Conservation (phyloP, 2,329 filamentous ascomycete genomes). For the Botrytis porri region DNA sequence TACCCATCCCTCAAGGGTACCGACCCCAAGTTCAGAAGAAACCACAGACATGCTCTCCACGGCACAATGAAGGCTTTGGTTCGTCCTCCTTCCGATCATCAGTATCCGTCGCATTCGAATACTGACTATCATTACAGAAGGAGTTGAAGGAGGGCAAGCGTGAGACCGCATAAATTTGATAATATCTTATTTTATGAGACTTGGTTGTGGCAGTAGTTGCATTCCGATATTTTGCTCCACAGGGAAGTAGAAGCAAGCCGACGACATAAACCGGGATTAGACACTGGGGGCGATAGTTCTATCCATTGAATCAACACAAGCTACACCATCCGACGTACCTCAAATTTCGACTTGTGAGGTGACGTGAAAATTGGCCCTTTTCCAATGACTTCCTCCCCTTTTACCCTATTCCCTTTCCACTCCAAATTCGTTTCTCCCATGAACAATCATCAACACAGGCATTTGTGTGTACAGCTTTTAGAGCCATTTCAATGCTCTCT, state of each 20-base stretch:
- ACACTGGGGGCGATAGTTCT: slow-evolving; percentile 32
- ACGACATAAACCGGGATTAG: slow-evolving; percentile 26
- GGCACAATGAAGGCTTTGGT: slow-evolving; percentile 98
- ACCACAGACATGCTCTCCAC: slow-evolving; percentile 99
- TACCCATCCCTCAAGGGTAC: slow-evolving; percentile 98
- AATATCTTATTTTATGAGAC: slow-evolving; percentile 31
- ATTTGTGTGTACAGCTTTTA: slow-evolving; percentile 52
- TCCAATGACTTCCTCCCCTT: background rate
- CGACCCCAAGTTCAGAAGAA: slow-evolving; percentile 99
- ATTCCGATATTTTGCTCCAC: slow-evolving; percentile 31
- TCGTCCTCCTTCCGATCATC: background rate
- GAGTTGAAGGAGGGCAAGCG: slow-evolving; percentile 96
- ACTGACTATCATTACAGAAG: slow-evolving; percentile 60
- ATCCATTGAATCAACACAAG: slow-evolving; percentile 31
- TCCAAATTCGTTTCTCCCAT: background rate
- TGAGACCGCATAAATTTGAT: slow-evolving; percentile 66
- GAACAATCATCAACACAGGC: slow-evolving; percentile 36
- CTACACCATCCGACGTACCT: slow-evolving; percentile 25
- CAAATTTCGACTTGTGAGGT: slow-evolving; percentile 2
- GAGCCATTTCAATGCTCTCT: slow-evolving; percentile 43
- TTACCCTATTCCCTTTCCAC: background rate
- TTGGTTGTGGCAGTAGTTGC: slow-evolving; percentile 34
- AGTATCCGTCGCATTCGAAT: slow-evolving; percentile 20
- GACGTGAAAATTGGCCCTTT: background rate
- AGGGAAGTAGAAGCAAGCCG: slow-evolving; percentile 27